Conservation (phyloP, 1,284 basidiomycete genomes). For the Malassezia furfur region DNA sequence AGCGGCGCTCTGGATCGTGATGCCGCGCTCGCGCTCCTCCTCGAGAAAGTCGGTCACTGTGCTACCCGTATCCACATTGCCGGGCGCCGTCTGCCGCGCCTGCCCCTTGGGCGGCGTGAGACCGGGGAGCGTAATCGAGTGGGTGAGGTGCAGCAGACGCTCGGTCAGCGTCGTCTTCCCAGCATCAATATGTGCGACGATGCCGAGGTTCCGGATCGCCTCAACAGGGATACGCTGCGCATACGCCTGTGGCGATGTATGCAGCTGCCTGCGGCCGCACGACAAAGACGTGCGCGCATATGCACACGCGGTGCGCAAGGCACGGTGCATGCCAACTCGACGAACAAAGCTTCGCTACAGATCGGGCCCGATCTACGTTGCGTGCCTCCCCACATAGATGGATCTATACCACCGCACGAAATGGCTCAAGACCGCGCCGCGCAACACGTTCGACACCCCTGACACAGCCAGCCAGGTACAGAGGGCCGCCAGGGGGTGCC, state of each 20-base stretch:
- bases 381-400: no score
- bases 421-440: no score
- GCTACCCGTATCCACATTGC: conserved; percentile 76
- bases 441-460: no score
- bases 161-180: conserved; percentile 85
- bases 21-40: conserved; percentile 75
- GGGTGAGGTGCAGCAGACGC: conserved; percentile 67
- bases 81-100: conserved; percentile 49
- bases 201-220: conserved; percentile 30
- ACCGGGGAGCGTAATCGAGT: conserved; percentile 24
- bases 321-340: no score
- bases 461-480: no score
- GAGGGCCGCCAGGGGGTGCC: no score
- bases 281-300: no score
- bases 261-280: neutral
- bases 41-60: conserved; percentile 84
- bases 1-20: conserved; percentile 82
- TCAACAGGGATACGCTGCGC: neutral
- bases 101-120: conserved; percentile 2
- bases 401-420: no score
- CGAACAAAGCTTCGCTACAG: no score
- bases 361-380: neutral
- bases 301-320: no score
- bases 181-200: conserved; percentile 55
- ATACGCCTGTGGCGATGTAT: no score